Evolutionary conservation across 768 basidiomycete genomes (phyloP).

Genomic region (Collybiopsis confluens): DNA sequence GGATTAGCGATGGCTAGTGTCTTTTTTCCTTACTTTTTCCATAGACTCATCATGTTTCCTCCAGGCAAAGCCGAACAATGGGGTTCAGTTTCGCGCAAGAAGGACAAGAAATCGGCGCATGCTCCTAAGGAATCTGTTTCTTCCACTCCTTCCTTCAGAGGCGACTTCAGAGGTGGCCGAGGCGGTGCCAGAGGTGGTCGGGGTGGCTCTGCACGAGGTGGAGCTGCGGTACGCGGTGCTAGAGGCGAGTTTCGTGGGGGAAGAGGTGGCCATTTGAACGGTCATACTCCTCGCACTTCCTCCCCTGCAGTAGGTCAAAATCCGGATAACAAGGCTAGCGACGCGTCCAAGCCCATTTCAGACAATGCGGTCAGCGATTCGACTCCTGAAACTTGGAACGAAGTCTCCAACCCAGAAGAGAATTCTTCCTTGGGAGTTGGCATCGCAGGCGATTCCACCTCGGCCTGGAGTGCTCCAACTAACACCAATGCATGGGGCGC

Average conservation of each 20-base stretch:
- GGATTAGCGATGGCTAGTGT: slow-evolving; percentile 68
- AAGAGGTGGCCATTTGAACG: slow-evolving; percentile 26
- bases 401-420: background rate
- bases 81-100: slow-evolving; percentile 83
- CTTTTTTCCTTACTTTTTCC: slow-evolving; percentile 12
- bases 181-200: slow-evolving; percentile 53
- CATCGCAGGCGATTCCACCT: slow-evolving; percentile 21
- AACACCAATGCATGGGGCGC: slow-evolving; percentile 33
- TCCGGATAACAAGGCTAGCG: slow-evolving; percentile 12
- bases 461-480: slow-evolving; percentile 30
- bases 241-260: slow-evolving; percentile 26
- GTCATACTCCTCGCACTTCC: slow-evolving; percentile 33
- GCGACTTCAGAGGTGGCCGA: slow-evolving; percentile 58
- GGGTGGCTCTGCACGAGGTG: slow-evolving; percentile 52
- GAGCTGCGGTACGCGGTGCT: slow-evolving; percentile 17
- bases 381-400: slow-evolving; percentile 29
- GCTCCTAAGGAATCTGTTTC: slow-evolving; percentile 48
- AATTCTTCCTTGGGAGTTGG: background rate
- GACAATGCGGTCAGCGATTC: slow-evolving; percentile 17
- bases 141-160: slow-evolving; percentile 26
- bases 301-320: slow-evolving; percentile 19
- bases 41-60: slow-evolving; percentile 10
- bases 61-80: slow-evolving; percentile 75
- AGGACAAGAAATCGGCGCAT: slow-evolving; percentile 70
- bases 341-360: slow-evolving; percentile 22